A percentile compares a stretch with the other conserved stretches of the same genome.
Evolutionary conservation across 2,329 filamentous ascomycete species (phyloP).

Genomic region (Chalara sp.): DNA sequence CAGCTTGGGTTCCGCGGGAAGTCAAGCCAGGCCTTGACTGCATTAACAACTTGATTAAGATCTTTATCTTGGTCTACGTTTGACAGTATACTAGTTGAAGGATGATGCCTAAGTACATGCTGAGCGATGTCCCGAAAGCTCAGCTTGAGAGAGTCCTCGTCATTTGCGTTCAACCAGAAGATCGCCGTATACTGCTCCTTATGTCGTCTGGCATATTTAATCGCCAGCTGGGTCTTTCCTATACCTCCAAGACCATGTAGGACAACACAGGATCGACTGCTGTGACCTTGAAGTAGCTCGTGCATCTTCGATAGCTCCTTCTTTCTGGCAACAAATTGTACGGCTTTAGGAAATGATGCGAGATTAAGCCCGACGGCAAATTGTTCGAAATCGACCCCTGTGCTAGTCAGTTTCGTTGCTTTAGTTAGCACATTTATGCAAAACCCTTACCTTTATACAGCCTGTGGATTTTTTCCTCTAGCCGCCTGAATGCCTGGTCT

Average conservation of each 20-base stretch:
- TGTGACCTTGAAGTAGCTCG: slow-evolving; percentile 9
- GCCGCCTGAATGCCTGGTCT: background rate
- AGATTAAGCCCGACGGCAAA: slow-evolving; percentile 8
- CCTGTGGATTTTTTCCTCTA: background rate
- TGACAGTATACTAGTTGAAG: background rate
- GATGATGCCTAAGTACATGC: background rate
- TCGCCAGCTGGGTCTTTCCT: slow-evolving; percentile 37
- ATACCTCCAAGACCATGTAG: slow-evolving; percentile 37
- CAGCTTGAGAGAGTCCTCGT: background rate
- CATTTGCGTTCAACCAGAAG: slow-evolving; percentile 17
- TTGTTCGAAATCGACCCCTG: slow-evolving; percentile 9
- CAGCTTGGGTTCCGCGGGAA: slow-evolving; percentile 28
- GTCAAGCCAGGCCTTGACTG: slow-evolving; percentile 23
- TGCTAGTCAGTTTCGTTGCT: slow-evolving; percentile 1
- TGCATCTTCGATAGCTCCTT: slow-evolving; percentile 16
- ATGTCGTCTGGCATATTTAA: slow-evolving; percentile 30
- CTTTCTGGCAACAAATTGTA: slow-evolving; percentile 16
- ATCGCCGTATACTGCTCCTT: slow-evolving; percentile 26
- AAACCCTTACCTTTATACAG: background rate
- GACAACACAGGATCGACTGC: slow-evolving; percentile 17
- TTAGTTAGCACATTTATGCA: background rate
- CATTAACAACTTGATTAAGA: too few species aligned
- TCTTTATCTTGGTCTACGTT: slow-evolving; percentile 10
- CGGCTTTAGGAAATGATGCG: slow-evolving; percentile 11
- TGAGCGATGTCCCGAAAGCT: background rate